Evolutionary conservation across 257 asterid species (phyloP).

Genomic region (Echites panduratus): DNA sequence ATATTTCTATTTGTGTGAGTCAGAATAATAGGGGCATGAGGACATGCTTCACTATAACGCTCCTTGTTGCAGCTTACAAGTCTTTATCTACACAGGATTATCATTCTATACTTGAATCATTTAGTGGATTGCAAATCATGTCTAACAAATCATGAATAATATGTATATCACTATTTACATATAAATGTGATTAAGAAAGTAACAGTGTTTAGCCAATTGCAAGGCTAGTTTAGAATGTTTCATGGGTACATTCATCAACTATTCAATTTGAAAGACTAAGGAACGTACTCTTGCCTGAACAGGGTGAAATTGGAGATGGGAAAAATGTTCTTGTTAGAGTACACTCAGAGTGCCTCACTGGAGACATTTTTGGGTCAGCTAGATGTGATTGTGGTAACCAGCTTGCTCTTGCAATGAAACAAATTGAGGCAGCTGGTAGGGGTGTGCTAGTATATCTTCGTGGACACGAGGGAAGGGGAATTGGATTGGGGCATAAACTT

Average conservation of each 20-base stretch:
- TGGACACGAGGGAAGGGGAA: conserved; percentile 28
- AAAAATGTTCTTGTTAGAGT: conserved; percentile 25
- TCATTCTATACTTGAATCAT: background rate
- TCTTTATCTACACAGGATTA: background rate
- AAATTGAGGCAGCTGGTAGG: conserved; percentile 26
- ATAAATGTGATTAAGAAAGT: background rate
- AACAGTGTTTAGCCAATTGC: background rate
- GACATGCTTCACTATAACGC: background rate
- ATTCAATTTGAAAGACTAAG: background rate
- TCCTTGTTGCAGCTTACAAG: background rate
- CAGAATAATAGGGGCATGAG: background rate
- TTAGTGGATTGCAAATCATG: background rate
- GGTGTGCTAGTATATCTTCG: conserved; percentile 23
- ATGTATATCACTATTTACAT: too few species aligned
- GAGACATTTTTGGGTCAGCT: conserved; percentile 29
- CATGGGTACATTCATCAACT: background rate
- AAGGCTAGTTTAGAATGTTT: background rate
- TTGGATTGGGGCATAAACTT: conserved; percentile 33
- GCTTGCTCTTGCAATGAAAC: conserved; percentile 26
- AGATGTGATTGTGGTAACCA: conserved; percentile 28
- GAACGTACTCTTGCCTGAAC: background rate
- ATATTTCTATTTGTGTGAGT: background rate
- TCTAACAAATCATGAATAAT: too few species aligned
- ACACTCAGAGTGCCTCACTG: conserved; percentile 29
- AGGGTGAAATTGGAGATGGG: conserved; percentile 24